Evolutionary conservation across 805 yeast species (phyloP).

Genomic region (Candida fluviatilis): DNA sequence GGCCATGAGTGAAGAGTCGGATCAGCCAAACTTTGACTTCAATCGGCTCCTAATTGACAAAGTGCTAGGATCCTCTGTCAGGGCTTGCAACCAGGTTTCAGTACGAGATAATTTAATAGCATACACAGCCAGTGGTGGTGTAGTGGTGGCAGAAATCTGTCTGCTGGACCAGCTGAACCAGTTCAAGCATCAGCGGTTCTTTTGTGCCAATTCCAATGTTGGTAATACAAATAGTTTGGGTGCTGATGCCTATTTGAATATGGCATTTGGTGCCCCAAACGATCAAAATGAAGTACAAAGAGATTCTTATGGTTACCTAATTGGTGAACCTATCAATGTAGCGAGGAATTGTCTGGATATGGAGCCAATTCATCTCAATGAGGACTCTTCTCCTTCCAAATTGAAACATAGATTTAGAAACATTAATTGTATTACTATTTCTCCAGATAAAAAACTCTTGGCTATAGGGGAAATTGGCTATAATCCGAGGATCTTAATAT

Average conservation of each 20-base stretch:
- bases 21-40: not conserved
- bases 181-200: constrained; percentile 41
- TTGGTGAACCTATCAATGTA: constrained; percentile 25
- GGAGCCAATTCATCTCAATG: constrained; percentile 4
- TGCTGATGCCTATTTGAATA: constrained; percentile 23
- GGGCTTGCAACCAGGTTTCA: constrained; percentile 34
- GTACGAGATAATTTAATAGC: constrained; percentile 41
- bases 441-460: constrained; percentile 49
- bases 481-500: constrained; percentile 60
- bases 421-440: constrained; percentile 53
- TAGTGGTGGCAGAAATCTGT: constrained; percentile 41
- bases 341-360: constrained; percentile 11
- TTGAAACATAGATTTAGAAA: constrained; percentile 43
- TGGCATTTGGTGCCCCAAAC: constrained; percentile 14
- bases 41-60: constrained; percentile 9
- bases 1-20: not conserved
- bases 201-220: constrained; percentile 41
- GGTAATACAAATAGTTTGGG: not conserved
- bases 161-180: constrained; percentile 12
- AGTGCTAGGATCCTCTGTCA: constrained; percentile 46
- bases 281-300: constrained; percentile 8
- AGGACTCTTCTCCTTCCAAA: constrained; percentile 17
- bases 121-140: constrained; percentile 58
- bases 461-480: constrained; percentile 74
- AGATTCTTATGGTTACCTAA: constrained; percentile 36